These are phyloP conservation scores for Hypoxylon trugodes DNA, from an alignment of 495 filamentous ascomycete genomes.

Conservation along the genomic window DNA sequence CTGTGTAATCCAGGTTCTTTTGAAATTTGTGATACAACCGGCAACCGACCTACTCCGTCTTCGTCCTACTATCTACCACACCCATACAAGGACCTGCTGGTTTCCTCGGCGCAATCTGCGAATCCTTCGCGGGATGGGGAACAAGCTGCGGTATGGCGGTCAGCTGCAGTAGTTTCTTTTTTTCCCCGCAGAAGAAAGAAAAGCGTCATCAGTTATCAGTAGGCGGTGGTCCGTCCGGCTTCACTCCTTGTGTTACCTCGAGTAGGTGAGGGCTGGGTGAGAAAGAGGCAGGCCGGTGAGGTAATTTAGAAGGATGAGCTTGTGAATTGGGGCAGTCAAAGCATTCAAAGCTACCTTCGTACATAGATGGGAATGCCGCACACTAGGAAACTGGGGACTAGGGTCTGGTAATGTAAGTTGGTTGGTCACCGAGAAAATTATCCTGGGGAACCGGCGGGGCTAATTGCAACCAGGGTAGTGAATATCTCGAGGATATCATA, in stretches of 20 bases:
- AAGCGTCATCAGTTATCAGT: slow-evolving; percentile 17
- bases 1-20: slow-evolving; percentile 41
- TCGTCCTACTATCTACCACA: slow-evolving; percentile 30
- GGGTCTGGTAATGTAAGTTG: neutral
- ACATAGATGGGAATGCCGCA: neutral
- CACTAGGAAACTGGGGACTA: neutral
- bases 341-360: no score
- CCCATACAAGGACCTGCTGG: slow-evolving; percentile 23
- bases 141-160: slow-evolving; percentile 5
- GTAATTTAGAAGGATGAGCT: slow-evolving; percentile 32
- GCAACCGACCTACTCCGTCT: slow-evolving; percentile 33
- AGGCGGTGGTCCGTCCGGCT: neutral
- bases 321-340: slow-evolving; percentile 1
- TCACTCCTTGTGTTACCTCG: slow-evolving; percentile 2
- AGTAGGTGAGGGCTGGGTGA: neutral
- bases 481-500: slow-evolving; percentile 24
- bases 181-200: slow-evolving; percentile 24
- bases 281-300: neutral
- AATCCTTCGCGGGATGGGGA: slow-evolving; percentile 26
- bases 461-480: slow-evolving; percentile 21
- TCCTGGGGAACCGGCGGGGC: slow-evolving; percentile 34
- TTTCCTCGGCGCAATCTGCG: slow-evolving; percentile 35
- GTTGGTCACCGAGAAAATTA: neutral
- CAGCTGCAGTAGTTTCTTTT: slow-evolving; percentile 21
- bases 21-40: slow-evolving; percentile 42